Conservation (phyloP, 2,329 filamentous ascomycete genomes). For the Neonectria hederae region DNA sequence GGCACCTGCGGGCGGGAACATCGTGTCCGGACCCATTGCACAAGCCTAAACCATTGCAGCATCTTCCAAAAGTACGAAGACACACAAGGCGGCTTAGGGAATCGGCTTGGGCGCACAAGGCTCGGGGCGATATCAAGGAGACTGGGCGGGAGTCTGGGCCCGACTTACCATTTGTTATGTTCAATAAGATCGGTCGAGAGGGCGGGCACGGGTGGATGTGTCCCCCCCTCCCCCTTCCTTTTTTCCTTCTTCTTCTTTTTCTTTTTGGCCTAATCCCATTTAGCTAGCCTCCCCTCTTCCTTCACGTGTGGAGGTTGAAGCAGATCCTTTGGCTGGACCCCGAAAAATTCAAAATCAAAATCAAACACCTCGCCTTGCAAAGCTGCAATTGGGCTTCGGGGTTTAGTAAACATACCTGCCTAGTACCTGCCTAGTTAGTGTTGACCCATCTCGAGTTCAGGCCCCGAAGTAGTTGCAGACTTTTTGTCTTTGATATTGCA, state of each 20-base stretch:
- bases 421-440: neutral
- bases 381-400: neutral
- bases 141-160: neutral
- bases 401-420: neutral
- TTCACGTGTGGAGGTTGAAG: neutral
- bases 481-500: neutral
- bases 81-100: too few species aligned
- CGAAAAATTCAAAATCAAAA: neutral
- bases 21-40: neutral
- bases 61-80: neutral
- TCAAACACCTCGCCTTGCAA: neutral
- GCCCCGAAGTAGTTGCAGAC: neutral
- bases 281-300: neutral
- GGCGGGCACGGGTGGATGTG: neutral
- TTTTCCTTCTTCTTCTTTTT: neutral
- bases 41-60: neutral
- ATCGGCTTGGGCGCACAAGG: neutral
- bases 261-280: neutral
- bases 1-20: neutral
- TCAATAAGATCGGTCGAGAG: neutral
- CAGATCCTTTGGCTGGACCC: neutral
- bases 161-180: neutral
- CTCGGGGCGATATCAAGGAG: neutral
- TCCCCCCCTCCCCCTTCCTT: neutral
- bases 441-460: neutral